Conservation (phyloP, 495 filamentous ascomycete species). For the Pyrenula aspistea region DNA sequence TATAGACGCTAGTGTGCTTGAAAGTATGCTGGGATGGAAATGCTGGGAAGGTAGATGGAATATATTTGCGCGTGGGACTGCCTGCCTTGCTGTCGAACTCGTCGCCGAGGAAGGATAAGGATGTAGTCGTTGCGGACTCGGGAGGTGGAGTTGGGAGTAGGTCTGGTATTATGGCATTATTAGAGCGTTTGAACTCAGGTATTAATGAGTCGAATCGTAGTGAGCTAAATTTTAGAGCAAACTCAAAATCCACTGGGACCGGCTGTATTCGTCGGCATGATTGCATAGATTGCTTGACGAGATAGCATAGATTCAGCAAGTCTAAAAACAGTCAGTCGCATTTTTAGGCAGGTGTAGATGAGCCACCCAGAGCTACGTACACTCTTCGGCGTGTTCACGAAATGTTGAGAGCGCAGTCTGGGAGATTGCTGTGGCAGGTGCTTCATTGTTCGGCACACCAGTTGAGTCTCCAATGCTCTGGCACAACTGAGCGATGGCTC, state of each 20-base stretch:
- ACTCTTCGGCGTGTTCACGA: slow-evolving; percentile 46
- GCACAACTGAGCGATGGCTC: slow-evolving; percentile 42
- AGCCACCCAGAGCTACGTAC: slow-evolving; percentile 26
- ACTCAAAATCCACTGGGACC: slow-evolving; percentile 57
- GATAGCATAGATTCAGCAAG: slow-evolving; percentile 41
- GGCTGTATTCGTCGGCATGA: slow-evolving; percentile 46
- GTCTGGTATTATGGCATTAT: slow-evolving; percentile 19
- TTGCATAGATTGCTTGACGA: slow-evolving; percentile 50
- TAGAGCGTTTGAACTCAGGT: slow-evolving; percentile 22
- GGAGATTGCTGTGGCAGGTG: not conserved
- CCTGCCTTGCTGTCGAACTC: slow-evolving; percentile 40
- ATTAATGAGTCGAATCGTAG: slow-evolving; percentile 27
- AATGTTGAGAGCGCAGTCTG: slow-evolving; percentile 35
- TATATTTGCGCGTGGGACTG: slow-evolving; percentile 35
- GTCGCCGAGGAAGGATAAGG: slow-evolving; percentile 33
- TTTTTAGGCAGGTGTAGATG: slow-evolving; percentile 2
- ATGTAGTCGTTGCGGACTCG: slow-evolving; percentile 15
- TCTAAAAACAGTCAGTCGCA: slow-evolving; percentile 23
- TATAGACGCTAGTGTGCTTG: slow-evolving; percentile 52
- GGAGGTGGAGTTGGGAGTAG: slow-evolving; percentile 35
- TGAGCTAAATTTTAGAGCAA: slow-evolving; percentile 35
- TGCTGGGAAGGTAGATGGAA: slow-evolving; percentile 55
- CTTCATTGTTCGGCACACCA: not conserved
- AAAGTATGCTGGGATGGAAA: slow-evolving; percentile 69
- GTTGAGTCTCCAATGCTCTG: slow-evolving; percentile 25